phyloP scores from a whole-genome alignment of 148 eudicot species.

The Rhododendron williamsianum region DNA sequence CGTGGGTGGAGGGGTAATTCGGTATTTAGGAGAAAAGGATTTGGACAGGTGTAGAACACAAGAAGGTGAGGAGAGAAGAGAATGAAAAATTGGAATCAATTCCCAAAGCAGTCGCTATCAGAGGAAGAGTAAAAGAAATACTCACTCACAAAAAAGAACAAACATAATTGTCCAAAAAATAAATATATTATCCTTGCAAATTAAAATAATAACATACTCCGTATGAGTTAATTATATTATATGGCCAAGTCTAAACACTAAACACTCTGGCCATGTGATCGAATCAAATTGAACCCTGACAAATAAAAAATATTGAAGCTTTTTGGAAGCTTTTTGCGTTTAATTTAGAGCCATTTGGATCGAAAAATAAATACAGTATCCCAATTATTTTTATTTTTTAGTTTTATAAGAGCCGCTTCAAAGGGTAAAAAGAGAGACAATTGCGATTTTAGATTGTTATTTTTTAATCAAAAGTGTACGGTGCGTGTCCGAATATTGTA shows the following conservation, averaged over 20 bases:
- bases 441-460: neutral
- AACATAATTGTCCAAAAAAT: neutral
- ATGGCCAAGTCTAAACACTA: neutral
- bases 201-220: neutral
- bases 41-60: slow-evolving; percentile 16
- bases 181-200: neutral
- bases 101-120: slow-evolving; percentile 21
- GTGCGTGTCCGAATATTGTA: neutral
- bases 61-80: slow-evolving; percentile 15
- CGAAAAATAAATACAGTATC: no score
- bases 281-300: neutral
- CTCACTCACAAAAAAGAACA: neutral
- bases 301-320: neutral
- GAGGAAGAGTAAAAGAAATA: neutral
- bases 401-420: neutral
- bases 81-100: slow-evolving; percentile 17
- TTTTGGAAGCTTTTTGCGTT: neutral
- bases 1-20: slow-evolving; percentile 12
- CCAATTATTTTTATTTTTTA: no score
- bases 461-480: neutral
- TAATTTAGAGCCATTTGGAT: no score
- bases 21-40: neutral
- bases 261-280: neutral
- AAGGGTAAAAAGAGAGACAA: neutral
- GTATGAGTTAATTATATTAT: neutral